These are phyloP conservation scores for Oxytropis ochrocephala DNA, from an alignment of 306 rosid species.

Conservation along the genomic window DNA sequence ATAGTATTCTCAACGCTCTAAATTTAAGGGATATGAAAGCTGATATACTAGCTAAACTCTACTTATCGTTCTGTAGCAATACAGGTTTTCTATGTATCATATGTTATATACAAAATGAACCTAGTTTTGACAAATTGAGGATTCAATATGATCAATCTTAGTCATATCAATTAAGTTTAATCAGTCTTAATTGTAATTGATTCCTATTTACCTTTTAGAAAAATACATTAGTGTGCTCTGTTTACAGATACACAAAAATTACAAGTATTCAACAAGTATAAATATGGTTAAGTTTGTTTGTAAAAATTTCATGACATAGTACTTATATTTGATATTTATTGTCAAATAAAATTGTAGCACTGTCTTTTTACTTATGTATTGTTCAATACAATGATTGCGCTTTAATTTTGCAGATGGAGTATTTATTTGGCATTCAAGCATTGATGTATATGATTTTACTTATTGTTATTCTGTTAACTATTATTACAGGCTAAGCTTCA, in stretches of 20 bases:
- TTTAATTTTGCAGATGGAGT: not conserved
- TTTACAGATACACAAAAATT: too few relatives aligned
- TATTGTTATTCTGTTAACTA: not conserved
- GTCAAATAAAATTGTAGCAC: not conserved
- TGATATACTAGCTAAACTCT: too few relatives aligned
- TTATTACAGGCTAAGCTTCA: slow-evolving; percentile 80
- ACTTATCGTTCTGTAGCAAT: too few relatives aligned
- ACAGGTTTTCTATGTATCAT: not conserved
- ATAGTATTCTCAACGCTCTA: not conserved
- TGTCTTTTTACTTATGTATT: not conserved
- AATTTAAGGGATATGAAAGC: not conserved
- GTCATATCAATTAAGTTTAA: not conserved
- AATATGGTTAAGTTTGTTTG: not conserved
- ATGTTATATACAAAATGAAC: not conserved
- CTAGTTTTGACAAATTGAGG: not conserved
- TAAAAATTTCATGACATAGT: not conserved
- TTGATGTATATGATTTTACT: not conserved
- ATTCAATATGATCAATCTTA: slow-evolving; percentile 4
- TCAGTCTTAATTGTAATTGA: too few relatives aligned
- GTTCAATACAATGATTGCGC: not conserved
- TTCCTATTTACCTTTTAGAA: too few relatives aligned
- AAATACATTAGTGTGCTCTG: too few relatives aligned
- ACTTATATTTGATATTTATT: slow-evolving; percentile 4
- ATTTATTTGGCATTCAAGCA: not conserved
- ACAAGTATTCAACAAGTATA: not conserved